Evolutionary conservation across 345 rosid genomes (phyloP).

Genomic region (Theobroma cacao): DNA sequence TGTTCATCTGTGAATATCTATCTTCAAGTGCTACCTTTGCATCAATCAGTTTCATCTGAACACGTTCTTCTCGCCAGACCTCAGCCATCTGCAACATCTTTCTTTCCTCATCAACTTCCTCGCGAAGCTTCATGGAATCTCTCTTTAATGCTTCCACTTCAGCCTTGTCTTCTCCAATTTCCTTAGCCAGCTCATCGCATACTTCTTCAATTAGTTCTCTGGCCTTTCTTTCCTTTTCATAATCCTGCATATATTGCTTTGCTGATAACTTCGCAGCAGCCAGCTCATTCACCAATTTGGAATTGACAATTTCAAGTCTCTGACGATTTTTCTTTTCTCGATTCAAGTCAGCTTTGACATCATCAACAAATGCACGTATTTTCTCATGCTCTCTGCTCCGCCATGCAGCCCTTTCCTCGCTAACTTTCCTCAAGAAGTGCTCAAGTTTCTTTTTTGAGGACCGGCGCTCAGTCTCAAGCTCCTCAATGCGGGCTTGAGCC

Average conservation of each 20-base stretch:
- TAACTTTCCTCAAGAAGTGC: constrained; percentile 69
- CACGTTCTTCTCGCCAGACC: constrained; percentile 86
- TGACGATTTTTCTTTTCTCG: constrained; percentile 63
- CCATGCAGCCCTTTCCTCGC: constrained; percentile 74
- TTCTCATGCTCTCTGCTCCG: constrained; percentile 75
- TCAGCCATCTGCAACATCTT: constrained; percentile 85
- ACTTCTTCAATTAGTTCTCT: constrained; percentile 74
- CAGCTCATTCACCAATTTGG: constrained; percentile 68
- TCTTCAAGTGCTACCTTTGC: constrained; percentile 56
- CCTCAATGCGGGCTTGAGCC: constrained; percentile 48
- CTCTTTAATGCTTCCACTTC: constrained; percentile 56
- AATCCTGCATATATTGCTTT: constrained; percentile 59
- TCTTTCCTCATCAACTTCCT: constrained; percentile 71
- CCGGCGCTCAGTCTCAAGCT: constrained; percentile 60
- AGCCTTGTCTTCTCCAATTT: constrained; percentile 70
- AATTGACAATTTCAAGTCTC: constrained; percentile 60
- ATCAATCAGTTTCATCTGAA: constrained; percentile 81
- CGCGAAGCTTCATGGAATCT: constrained; percentile 54
- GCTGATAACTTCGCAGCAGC: constrained; percentile 58
- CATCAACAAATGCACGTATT: constrained; percentile 57
- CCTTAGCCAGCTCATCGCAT: constrained; percentile 73
- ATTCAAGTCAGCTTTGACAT: constrained; percentile 52
- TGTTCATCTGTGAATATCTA: constrained; percentile 44
- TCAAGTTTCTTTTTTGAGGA: constrained; percentile 71
- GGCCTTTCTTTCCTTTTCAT: constrained; percentile 57